Base-by-base conservation (phyloP, 768 basidiomycete genomes). In the Pleurotus djamor region DNA sequence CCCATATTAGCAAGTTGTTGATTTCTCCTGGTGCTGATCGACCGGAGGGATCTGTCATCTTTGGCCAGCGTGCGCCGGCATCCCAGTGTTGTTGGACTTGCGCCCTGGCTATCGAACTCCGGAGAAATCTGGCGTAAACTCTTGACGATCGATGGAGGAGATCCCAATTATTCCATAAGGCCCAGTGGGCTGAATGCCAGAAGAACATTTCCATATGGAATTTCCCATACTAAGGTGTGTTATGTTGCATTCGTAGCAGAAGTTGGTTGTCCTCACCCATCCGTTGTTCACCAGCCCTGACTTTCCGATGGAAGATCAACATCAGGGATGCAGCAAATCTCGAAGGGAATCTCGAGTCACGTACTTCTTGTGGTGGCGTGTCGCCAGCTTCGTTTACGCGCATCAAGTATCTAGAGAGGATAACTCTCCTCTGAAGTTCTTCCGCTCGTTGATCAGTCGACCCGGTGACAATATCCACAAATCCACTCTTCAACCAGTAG, bases 1-100 rank as follows among this genome's bases (percentile, higher is more conserved):
- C 78, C 83, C 84, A 87, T 58, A 87, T 82, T 37, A 87, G 75
- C 13, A 85, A 76, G 63, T 84, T 81, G 72, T 86, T 86, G 64
- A 85, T 84, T 60, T 84, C 75, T 0, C 84, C 84, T 0, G 85
- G 85, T 0, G 83, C 73, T 10, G 80, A 82, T 14, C 84, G 79
- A 6, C 84, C 84, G 0, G 77, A 74, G 0, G 85, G 85, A 61
- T 85, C 83, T 7, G 82, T 84, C 84, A 84, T 85, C 67, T 86
- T 86, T 6, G 82, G 79, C 83, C 83, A 85, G 32, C 85, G 78
- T 16, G 84, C 85, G n/a, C 85, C 85, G 6, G 74, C 65, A 9
- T 73, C 58, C 73, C 76, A 85, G 58, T 79, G 78, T 66, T 86
- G 76, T 67, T 84, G 83, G 2, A 77, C 69, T 62, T 81, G 80